Base-by-base conservation (phyloP, 1,139 yeast species). In the Kurtzmaniella quercitrusa region DNA sequence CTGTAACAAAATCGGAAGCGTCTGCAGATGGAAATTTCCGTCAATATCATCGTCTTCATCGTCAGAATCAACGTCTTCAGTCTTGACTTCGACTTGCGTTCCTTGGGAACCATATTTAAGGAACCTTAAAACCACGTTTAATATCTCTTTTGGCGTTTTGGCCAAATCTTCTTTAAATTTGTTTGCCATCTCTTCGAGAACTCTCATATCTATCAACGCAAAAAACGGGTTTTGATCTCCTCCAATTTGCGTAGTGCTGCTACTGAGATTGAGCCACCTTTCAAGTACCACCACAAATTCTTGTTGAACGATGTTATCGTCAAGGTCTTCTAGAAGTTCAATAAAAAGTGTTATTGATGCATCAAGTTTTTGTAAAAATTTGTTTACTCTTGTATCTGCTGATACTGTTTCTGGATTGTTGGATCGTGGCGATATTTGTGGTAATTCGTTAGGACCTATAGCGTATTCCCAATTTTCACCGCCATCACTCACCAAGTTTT, bases 101-200 rank as follows among this genome's bases (percentile, higher is more conserved):
- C n/a, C n/a, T 4, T 35, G 33, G 5, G 5, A 8, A 3, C 17
- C 37, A 15, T 40, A 36, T n/a, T 16, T 53, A 34, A 82, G 56
- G 38, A 84, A 65, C 30, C 74, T 76, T 28, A 74, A 63, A 1
- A 85, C 76, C 20, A 87, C 71, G 15, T 65, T 66, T 21, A 87
- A 63, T 47, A 84, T 71, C 42, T 82, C 87, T 5, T 60, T 58
- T 0, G 94, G 85, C 2, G 84, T 78, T 32, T 75, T 76, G 9
- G 88, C 74, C 33, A 91, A 61, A 38, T 72, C 73, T 8, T 80
- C 78, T 47, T 78, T 83, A 51, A 84, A 84, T 22, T 70, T 70
- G 14, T 74, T 74, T n/a, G 82, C 78, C 36, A 88, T 61, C 16
- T 66, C 64, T 53, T 88, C 93, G 39, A 89, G 62, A 15, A 88